Percentiles rank a stretch among this genome's conserved stretches.
phyloP scores from a whole-genome alignment of 495 filamentous ascomycete species.

The Neurospora tetraspora region DNA sequence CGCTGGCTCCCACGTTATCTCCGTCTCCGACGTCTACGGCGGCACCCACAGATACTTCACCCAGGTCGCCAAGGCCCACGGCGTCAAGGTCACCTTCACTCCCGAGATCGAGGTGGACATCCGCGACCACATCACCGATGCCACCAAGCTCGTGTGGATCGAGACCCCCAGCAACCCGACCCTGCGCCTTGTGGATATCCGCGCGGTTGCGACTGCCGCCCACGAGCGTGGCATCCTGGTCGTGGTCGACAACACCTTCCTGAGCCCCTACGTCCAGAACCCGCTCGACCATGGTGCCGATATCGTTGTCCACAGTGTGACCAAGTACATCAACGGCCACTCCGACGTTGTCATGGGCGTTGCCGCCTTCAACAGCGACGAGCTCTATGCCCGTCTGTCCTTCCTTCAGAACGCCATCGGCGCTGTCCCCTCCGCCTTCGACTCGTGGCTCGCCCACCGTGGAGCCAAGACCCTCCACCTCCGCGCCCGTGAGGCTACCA shows the following conservation, averaged over 20 bases:
- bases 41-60: slow-evolving; percentile 99
- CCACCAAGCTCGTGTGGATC: slow-evolving; percentile 97
- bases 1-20: slow-evolving; percentile 85
- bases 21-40: slow-evolving; percentile 94
- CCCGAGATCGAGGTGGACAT: slow-evolving; percentile 83
- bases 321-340: slow-evolving; percentile 99
- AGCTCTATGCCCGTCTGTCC: slow-evolving; percentile 60
- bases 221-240: slow-evolving; percentile 85
- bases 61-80: slow-evolving; percentile 89
- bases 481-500: slow-evolving; percentile 71
- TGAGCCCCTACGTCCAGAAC: slow-evolving; percentile 93
- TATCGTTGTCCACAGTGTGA: slow-evolving; percentile 98
- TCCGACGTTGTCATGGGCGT: slow-evolving; percentile 97
- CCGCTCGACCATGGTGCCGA: slow-evolving; percentile 91
- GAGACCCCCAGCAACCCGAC: slow-evolving; percentile 94
- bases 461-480: slow-evolving; percentile 96
- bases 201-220: slow-evolving; percentile 67
- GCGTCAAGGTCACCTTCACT: slow-evolving; percentile 89
- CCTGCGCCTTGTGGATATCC: slow-evolving; percentile 81
- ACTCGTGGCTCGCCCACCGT: slow-evolving; percentile 98
- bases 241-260: slow-evolving; percentile 97
- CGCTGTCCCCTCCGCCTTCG: slow-evolving; percentile 87
- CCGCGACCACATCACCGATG: slow-evolving; percentile 67
- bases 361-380: slow-evolving; percentile 85
- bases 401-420: slow-evolving; percentile 98